Evolutionary conservation across 169 alveolate species (phyloP).

Genomic region (Plasmodium gonderi): DNA sequence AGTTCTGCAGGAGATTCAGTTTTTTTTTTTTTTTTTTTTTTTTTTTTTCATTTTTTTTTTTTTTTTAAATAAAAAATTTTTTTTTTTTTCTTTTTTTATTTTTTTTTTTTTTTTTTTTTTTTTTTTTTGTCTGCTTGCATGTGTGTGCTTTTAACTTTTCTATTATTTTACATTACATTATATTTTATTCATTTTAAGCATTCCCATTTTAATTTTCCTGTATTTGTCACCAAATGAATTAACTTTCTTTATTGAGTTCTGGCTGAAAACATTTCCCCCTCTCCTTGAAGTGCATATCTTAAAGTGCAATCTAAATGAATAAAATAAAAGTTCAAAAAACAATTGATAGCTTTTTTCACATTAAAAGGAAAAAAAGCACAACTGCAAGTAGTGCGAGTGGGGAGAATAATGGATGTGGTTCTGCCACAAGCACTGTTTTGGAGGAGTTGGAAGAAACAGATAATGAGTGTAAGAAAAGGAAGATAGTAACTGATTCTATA

Average conservation of each 20-base stretch:
- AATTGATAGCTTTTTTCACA: constrained; percentile 44
- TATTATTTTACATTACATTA: too few relatives aligned
- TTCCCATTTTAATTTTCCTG: background rate
- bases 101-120: background rate
- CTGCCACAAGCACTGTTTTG: background rate
- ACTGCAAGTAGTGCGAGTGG: background rate
- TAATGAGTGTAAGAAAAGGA: constrained; percentile 24
- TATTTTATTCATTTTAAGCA: too few relatives aligned
- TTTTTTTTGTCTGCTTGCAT: background rate
- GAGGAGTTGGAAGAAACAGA: constrained; percentile 5
- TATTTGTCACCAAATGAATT: background rate
- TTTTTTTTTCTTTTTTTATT: background rate
- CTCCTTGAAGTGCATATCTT: background rate
- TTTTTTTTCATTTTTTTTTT: background rate
- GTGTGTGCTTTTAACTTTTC: background rate
- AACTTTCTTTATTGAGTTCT: background rate
- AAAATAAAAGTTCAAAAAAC: constrained; percentile 59
- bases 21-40: background rate
- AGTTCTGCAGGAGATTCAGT: background rate
- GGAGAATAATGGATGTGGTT: background rate
- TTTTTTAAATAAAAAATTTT: background rate
- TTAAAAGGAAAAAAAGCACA: constrained; percentile 30
- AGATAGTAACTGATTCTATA: background rate
- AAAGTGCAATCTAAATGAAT: constrained; percentile 3
- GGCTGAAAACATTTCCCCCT: background rate